These are phyloP conservation scores for Taphrina wiesneri DNA, from an alignment of 1,139 yeast species.

Conservation along the genomic window DNA sequence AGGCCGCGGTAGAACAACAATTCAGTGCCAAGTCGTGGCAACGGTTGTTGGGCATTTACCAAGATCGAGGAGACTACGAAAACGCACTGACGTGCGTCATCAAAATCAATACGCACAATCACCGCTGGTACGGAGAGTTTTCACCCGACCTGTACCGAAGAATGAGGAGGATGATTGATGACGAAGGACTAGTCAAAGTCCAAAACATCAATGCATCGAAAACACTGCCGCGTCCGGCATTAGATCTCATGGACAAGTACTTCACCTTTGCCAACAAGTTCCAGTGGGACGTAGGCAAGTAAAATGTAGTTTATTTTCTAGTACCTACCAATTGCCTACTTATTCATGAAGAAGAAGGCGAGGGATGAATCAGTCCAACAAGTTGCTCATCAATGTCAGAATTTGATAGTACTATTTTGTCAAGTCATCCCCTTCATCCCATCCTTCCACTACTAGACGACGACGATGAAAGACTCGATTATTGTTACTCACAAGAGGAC, in stretches of 20 bases:
- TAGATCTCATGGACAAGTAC: constrained; percentile 39
- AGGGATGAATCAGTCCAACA: constrained; percentile 18
- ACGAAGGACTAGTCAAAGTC: constrained; percentile 37
- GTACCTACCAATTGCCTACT: no score
- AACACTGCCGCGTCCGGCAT: constrained; percentile 38
- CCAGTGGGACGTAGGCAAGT: constrained; percentile 37
- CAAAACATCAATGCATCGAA: constrained; percentile 40
- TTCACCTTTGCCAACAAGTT: constrained; percentile 38
- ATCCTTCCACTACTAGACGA: neutral
- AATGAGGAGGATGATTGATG: constrained; percentile 33
- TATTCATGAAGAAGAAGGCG: neutral
- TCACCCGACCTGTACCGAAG: constrained; percentile 21
- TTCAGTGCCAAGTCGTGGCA: constrained; percentile 81
- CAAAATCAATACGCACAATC: constrained; percentile 87
- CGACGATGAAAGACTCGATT: neutral
- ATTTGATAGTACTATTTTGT: constrained; percentile 22
- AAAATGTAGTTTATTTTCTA: neutral
- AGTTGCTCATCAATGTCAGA: constrained; percentile 18
- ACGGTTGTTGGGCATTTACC: constrained; percentile 69
- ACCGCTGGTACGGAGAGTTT: constrained; percentile 86
- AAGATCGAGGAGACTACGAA: constrained; percentile 45
- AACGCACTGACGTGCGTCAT: constrained; percentile 70
- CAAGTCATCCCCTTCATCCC: constrained; percentile 12
- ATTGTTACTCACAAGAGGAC: neutral
- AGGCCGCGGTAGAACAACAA: constrained; percentile 70